A percentile compares a stretch with the other conserved stretches of the same genome.
Evolutionary conservation across 169 alveolate genomes (phyloP).

Genomic region (Eimeria brunetti): DNA sequence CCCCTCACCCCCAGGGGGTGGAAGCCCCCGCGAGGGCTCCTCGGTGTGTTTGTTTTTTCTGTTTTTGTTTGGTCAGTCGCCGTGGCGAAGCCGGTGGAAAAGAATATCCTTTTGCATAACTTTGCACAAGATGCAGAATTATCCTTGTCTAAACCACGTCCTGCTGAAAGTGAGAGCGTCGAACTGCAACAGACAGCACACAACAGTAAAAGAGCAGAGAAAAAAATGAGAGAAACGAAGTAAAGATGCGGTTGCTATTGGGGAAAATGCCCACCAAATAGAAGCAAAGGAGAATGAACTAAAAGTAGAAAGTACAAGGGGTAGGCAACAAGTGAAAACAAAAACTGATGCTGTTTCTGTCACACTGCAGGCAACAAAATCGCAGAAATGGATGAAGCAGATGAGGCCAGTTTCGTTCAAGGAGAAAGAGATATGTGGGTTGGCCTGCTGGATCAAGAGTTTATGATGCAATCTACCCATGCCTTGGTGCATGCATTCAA

Average conservation of each 20-base stretch:
- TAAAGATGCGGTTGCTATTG: not conserved
- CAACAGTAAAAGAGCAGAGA: no score
- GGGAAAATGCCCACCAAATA: not conserved
- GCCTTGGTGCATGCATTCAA: conserved; percentile 37
- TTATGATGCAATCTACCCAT: conserved; percentile 34
- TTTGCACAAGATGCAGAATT: not conserved
- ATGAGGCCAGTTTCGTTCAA: not conserved
- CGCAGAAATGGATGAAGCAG: not conserved
- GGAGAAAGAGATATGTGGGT: conserved; percentile 37
- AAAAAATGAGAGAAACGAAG: no score
- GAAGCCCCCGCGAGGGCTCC: not conserved
- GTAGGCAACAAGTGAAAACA: no score
- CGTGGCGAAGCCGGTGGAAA: not conserved
- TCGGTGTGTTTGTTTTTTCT: not conserved
- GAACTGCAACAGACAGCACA: no score
- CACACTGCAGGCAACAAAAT: not conserved
- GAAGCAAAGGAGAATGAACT: not conserved
- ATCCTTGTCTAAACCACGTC: not conserved
- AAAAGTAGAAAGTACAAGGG: no score
- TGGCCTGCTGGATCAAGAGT: conserved; percentile 51
- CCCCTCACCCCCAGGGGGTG: not conserved
- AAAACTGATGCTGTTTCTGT: no score
- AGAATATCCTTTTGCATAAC: not conserved
- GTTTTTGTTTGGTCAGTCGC: not conserved
- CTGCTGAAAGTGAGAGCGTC: no score